phyloP scores from a whole-genome alignment of 768 basidiomycete genomes.

The Trametes meyenii region DNA sequence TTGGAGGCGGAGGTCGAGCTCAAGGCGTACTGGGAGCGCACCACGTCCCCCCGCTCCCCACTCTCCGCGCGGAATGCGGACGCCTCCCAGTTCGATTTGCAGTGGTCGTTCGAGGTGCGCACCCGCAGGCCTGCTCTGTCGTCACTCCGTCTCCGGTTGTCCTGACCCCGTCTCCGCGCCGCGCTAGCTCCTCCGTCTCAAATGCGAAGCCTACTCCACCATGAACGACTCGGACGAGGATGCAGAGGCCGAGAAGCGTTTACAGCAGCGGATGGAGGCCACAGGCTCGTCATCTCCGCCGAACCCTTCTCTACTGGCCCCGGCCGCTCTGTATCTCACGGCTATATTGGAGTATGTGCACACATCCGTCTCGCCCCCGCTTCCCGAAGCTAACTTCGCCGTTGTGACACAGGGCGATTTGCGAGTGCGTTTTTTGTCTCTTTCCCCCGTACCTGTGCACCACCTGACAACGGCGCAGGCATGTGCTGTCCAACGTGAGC shows the following conservation, averaged over 20 bases:
- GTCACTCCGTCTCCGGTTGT: slow-evolving; percentile 25
- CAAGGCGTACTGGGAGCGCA: slow-evolving; percentile 86
- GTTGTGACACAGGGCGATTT: slow-evolving; percentile 61
- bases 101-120: slow-evolving; percentile 74
- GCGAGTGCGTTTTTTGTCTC: slow-evolving; percentile 66
- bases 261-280: slow-evolving; percentile 65
- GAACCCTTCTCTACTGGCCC: slow-evolving; percentile 62
- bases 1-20: slow-evolving; percentile 93
- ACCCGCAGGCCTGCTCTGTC: neutral
- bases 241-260: slow-evolving; percentile 58
- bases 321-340: slow-evolving; percentile 87
- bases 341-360: slow-evolving; percentile 87
- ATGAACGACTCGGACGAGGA: slow-evolving; percentile 83
- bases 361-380: slow-evolving; percentile 22
- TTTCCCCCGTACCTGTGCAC: neutral
- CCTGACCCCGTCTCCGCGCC: slow-evolving; percentile 1
- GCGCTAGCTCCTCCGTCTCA: slow-evolving; percentile 71
- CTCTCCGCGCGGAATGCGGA: slow-evolving; percentile 52
- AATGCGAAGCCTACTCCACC: slow-evolving; percentile 88
- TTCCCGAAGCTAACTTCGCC: slow-evolving; percentile 6
- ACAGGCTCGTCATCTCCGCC: slow-evolving; percentile 51
- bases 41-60: slow-evolving; percentile 41
- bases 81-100: slow-evolving; percentile 59
- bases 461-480: slow-evolving; percentile 49
- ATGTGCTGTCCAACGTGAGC: slow-evolving; percentile 81